Conservation (phyloP, 2,329 filamentous ascomycete species). For the Neofusicoccum cordaticola region DNA sequence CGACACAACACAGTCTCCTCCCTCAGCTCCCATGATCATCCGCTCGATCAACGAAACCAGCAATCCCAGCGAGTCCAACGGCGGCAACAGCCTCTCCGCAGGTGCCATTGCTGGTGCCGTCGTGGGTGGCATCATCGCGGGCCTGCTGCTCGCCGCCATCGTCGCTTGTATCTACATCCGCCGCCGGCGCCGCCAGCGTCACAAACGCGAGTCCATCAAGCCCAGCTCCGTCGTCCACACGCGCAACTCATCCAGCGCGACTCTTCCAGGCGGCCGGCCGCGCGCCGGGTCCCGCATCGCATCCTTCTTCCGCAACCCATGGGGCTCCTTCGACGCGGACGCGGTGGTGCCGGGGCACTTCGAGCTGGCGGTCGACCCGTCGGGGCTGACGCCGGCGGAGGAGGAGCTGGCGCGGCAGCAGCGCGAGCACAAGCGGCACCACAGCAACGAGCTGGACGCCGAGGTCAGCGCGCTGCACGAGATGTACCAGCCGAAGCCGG, state of each 20-base stretch:
- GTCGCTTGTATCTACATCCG: constrained; percentile 25
- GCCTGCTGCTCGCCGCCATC: constrained; percentile 25
- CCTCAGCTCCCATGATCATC: not conserved
- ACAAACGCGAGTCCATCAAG: not conserved
- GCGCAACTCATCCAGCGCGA: not conserved
- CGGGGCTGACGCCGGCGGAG: not conserved
- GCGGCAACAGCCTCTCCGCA: constrained; percentile 21
- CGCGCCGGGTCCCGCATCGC: not conserved
- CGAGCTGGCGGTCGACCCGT: not conserved
- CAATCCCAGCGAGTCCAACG: not conserved
- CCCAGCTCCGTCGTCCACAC: not conserved
- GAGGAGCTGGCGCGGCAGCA: not conserved
- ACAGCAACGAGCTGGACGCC: constrained; percentile 3
- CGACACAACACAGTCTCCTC: not conserved
- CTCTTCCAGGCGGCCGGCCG: not conserved
- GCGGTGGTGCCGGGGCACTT: not conserved
- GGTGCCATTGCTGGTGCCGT: constrained; percentile 35
- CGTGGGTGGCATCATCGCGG: constrained; percentile 23
- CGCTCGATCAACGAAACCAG: not conserved
- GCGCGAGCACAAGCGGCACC: not conserved
- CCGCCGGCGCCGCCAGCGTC: not conserved
- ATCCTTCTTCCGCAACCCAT: constrained; percentile 12
- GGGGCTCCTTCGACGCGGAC: not conserved
- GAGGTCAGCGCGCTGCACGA: not conserved
- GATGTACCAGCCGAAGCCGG: constrained; percentile 7